These are phyloP conservation scores for Penicillium sp. DNA, from an alignment of 2,329 filamentous ascomycete genomes.

Conservation along the genomic window DNA sequence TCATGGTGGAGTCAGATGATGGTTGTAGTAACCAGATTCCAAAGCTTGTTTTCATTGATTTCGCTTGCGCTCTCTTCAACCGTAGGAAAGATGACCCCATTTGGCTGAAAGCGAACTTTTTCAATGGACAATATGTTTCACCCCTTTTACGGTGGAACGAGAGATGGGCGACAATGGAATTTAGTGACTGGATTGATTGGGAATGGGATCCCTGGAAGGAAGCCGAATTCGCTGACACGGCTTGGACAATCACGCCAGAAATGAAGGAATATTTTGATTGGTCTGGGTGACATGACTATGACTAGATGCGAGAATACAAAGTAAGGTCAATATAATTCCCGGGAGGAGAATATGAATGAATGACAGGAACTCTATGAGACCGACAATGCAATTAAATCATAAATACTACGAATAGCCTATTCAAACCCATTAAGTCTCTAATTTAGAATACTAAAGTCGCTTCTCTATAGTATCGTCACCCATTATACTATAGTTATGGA, in stretches of 20 bases:
- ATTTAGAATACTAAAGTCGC: too few relatives aligned
- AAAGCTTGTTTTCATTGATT: conserved; percentile 18
- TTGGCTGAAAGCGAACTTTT: conserved; percentile 1
- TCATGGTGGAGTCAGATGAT: conserved; percentile 10
- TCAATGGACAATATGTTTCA: conserved; percentile 18
- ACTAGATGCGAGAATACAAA: too few relatives aligned
- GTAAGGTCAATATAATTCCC: too few relatives aligned
- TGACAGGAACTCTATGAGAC: too few relatives aligned
- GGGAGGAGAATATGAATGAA: too few relatives aligned
- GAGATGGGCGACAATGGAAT: conserved; percentile 4
- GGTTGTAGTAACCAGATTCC: not conserved
- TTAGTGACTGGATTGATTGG: conserved; percentile 23
- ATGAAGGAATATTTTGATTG: not conserved
- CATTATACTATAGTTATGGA: too few relatives aligned
- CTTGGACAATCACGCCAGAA: conserved; percentile 17
- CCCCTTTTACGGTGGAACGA: conserved; percentile 18
- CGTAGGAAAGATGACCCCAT: conserved; percentile 15
- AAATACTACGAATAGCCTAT: too few relatives aligned
- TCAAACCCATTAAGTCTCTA: too few relatives aligned
- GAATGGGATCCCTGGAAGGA: conserved; percentile 21
- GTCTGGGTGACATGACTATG: too few relatives aligned
- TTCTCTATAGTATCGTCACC: too few relatives aligned
- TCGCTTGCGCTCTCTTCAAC: conserved; percentile 18
- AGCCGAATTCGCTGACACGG: conserved; percentile 20
- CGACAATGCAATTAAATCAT: too few relatives aligned